These are phyloP conservation scores for Amphibolis antarctica DNA, from an alignment of 106 monocot genomes.

Conservation along the genomic window DNA sequence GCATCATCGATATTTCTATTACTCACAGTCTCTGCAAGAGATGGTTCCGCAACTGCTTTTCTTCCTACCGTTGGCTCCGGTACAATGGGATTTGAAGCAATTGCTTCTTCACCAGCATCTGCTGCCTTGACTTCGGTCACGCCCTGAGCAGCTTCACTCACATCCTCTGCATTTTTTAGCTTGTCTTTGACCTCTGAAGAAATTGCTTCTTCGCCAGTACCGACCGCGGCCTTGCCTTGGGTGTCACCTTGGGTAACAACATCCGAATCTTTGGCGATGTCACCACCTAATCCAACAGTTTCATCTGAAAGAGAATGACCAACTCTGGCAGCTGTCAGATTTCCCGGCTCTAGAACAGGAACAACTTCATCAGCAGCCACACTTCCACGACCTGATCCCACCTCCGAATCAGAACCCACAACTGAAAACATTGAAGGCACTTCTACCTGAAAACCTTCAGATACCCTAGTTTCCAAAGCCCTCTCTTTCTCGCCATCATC, in stretches of 20 bases:
- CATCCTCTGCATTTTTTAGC: not conserved
- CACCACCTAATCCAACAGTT: not conserved
- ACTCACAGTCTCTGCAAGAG: not conserved
- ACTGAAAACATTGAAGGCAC: not conserved
- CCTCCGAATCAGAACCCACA: not conserved
- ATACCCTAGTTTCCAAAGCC: slow-evolving; percentile 1
- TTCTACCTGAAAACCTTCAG: not conserved
- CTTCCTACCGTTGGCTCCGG: not conserved
- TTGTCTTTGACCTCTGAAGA: no score
- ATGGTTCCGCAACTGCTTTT: not conserved
- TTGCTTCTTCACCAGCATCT: not conserved
- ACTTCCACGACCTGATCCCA: not conserved
- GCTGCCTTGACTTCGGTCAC: not conserved
- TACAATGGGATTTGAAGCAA: not conserved
- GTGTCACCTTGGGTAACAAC: not conserved
- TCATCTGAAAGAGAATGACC: not conserved
- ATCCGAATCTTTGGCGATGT: not conserved
- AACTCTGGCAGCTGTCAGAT: not conserved
- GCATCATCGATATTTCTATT: not conserved
- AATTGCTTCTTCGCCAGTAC: not conserved
- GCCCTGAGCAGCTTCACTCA: not conserved
- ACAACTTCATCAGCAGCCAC: slow-evolving; percentile 1
- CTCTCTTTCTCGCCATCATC: not conserved
- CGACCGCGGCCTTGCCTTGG: not conserved
- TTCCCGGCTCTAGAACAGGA: not conserved